Evolutionary conservation across 1,139 yeast species (phyloP).

Genomic region (Yamadazyma membranifaciens): DNA sequence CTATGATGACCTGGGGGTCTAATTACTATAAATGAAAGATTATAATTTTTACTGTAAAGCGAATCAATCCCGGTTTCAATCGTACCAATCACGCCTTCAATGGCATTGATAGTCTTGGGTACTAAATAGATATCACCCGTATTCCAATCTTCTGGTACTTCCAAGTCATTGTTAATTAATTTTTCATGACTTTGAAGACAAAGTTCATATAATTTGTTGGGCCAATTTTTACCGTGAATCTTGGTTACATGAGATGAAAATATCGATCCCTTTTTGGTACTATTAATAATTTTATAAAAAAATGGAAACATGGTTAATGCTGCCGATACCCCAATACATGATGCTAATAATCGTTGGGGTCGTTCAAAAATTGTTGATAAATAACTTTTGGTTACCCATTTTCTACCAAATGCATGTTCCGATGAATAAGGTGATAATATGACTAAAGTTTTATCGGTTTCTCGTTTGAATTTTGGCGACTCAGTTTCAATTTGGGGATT

Average conservation of each 20-base stretch:
- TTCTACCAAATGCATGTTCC: slow-evolving; percentile 70
- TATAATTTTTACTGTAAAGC: slow-evolving; percentile 43
- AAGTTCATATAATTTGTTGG: slow-evolving; percentile 54
- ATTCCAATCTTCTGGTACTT: slow-evolving; percentile 82
- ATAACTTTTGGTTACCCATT: slow-evolving; percentile 73
- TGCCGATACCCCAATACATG: slow-evolving; percentile 74
- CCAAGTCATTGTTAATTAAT: slow-evolving; percentile 55
- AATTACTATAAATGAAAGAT: slow-evolving; percentile 65
- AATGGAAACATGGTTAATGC: slow-evolving; percentile 72
- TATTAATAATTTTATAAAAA: slow-evolving; percentile 51
- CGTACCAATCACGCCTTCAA: slow-evolving; percentile 80
- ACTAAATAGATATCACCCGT: slow-evolving; percentile 79
- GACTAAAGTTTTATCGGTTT: slow-evolving; percentile 50
- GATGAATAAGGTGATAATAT: slow-evolving; percentile 60
- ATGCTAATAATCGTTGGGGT: slow-evolving; percentile 77
- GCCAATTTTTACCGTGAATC: slow-evolving; percentile 81
- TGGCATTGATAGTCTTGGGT: slow-evolving; percentile 65
- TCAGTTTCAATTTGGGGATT: slow-evolving; percentile 57
- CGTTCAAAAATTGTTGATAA: slow-evolving; percentile 75
- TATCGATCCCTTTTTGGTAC: slow-evolving; percentile 47
- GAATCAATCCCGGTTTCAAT: slow-evolving; percentile 71
- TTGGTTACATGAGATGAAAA: slow-evolving; percentile 59
- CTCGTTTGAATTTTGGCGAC: slow-evolving; percentile 45
- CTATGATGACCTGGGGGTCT: slow-evolving; percentile 92
- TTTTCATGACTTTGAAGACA: slow-evolving; percentile 61